These are phyloP conservation scores for Rhizopogon sp. DNA, from an alignment of 768 basidiomycete genomes.

Conservation along the genomic window DNA sequence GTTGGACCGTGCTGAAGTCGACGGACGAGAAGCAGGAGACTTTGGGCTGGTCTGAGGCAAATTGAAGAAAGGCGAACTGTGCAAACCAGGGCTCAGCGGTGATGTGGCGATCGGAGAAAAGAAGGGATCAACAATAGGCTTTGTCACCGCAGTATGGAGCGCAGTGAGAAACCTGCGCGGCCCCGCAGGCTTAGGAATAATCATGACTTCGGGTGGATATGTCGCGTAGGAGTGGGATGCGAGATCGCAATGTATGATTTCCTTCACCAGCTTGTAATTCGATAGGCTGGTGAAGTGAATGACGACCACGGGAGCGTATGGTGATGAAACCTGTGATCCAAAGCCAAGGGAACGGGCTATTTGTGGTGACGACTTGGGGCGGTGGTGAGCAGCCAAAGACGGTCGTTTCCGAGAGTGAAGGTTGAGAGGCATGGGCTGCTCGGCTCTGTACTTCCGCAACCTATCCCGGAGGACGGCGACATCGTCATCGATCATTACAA, in stretches of 20 bases:
- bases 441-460: slow-evolving; percentile 60
- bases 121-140: slow-evolving; percentile 84
- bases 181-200: slow-evolving; percentile 95
- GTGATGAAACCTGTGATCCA: slow-evolving; percentile 19
- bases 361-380: slow-evolving; percentile 79
- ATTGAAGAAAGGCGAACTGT: slow-evolving; percentile 40
- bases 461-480: slow-evolving; percentile 73
- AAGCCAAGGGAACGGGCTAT: slow-evolving; percentile 54
- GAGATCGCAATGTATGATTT: slow-evolving; percentile 62
- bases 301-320: slow-evolving; percentile 39
- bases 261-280: slow-evolving; percentile 86
- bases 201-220: slow-evolving; percentile 83
- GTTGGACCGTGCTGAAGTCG: slow-evolving; percentile 43
- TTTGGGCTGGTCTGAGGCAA: slow-evolving; percentile 28
- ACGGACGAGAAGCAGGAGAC: slow-evolving; percentile 40
- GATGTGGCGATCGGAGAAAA: slow-evolving; percentile 94
- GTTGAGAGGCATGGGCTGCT: slow-evolving; percentile 36
- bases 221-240: slow-evolving; percentile 45
- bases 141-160: slow-evolving; percentile 83
- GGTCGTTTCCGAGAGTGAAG: slow-evolving; percentile 59
- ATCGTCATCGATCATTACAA: slow-evolving; percentile 93
- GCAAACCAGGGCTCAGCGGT: slow-evolving; percentile 71
- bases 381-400: slow-evolving; percentile 58
- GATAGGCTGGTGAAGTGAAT: slow-evolving; percentile 89
- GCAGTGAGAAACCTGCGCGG: slow-evolving; percentile 91